Conservation (phyloP, 2,329 filamentous ascomycete species). For the Boeremia exigua region DNA sequence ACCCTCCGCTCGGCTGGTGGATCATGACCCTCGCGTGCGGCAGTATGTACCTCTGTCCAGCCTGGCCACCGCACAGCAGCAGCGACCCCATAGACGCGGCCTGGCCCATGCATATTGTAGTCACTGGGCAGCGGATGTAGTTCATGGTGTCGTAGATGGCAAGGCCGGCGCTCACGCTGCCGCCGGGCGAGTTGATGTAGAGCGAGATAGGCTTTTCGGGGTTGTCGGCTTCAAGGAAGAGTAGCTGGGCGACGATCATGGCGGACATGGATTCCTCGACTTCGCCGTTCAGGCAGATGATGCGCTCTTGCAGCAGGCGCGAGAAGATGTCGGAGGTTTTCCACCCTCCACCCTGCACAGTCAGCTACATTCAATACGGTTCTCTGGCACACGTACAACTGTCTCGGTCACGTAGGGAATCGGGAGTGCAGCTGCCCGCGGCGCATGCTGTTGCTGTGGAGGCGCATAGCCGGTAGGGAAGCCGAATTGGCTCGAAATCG, state of each 20-base stretch:
- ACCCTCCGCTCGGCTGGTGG: constrained; percentile 87
- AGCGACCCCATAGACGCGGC: constrained; percentile 95
- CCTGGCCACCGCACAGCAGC: constrained; percentile 82
- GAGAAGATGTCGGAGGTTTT: constrained; percentile 59
- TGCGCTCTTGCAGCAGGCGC: constrained; percentile 73
- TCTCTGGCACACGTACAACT: constrained; percentile 43
- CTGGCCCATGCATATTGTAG: constrained; percentile 92
- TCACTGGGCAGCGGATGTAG: constrained; percentile 91
- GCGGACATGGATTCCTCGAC: constrained; percentile 91
- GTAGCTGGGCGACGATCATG: constrained; percentile 92
- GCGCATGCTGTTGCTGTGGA: constrained; percentile 24
- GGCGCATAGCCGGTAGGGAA: constrained; percentile 29
- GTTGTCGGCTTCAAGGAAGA: constrained; percentile 97
- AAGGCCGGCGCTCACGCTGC: constrained; percentile 81
- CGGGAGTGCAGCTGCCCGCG: constrained; percentile 50
- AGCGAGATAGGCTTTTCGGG: constrained; percentile 94
- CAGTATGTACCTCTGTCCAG: constrained; percentile 84
- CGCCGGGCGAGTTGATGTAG: constrained; percentile 97
- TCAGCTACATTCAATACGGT: constrained; percentile 33
- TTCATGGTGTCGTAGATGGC: constrained; percentile 99
- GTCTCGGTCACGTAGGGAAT: constrained; percentile 60
- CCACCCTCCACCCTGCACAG: constrained; percentile 55
- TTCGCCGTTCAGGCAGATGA: constrained; percentile 89
- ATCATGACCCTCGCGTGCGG: constrained; percentile 98
- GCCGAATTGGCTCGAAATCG: constrained; percentile 34